These are phyloP conservation scores for Paraphaeosphaeria sporulosa DNA, from an alignment of 2,329 filamentous ascomycete species.

Conservation along the genomic window DNA sequence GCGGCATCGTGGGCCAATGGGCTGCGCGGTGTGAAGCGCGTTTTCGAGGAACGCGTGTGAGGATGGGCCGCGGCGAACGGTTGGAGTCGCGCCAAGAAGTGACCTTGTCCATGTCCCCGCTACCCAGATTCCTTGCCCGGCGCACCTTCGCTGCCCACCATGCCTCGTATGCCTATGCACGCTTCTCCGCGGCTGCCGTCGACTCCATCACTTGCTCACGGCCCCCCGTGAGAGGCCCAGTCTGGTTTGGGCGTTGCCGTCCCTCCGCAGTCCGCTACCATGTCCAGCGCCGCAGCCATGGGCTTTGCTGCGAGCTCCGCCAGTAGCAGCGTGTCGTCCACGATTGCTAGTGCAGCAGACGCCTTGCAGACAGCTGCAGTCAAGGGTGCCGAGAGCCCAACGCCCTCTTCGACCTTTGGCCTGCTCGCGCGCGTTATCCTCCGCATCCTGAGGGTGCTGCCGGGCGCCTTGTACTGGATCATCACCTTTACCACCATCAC, in stretches of 20 bases:
- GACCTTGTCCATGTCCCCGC: neutral
- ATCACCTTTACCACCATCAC: conserved; percentile 89
- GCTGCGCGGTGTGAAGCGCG: conserved; percentile 13
- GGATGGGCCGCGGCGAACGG: conserved; percentile 1
- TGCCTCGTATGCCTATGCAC: neutral
- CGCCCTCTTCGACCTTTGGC: conserved; percentile 48
- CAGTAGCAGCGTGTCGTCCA: conserved; percentile 15
- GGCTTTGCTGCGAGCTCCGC: conserved; percentile 20
- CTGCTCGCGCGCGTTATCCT: conserved; percentile 59
- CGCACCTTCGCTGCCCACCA: conserved; percentile 1
- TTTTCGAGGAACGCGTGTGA: conserved; percentile 16
- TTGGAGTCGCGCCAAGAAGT: conserved; percentile 6
- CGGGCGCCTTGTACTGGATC: conserved; percentile 74
- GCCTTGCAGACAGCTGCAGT: conserved; percentile 30
- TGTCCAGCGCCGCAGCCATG: conserved; percentile 28
- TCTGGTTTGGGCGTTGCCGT: neutral
- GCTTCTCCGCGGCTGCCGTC: neutral
- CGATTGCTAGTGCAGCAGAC: conserved; percentile 24
- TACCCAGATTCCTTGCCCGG: neutral
- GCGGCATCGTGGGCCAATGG: conserved; percentile 46
- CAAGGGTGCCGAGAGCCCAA: conserved; percentile 27
- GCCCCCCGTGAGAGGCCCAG: neutral
- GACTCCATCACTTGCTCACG: conserved; percentile 2
- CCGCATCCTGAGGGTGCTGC: conserved; percentile 61
- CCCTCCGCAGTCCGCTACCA: conserved; percentile 22